Evolutionary conservation across 2,329 filamentous ascomycete genomes (phyloP).

Genomic region (Fusarium drepaniforme): DNA sequence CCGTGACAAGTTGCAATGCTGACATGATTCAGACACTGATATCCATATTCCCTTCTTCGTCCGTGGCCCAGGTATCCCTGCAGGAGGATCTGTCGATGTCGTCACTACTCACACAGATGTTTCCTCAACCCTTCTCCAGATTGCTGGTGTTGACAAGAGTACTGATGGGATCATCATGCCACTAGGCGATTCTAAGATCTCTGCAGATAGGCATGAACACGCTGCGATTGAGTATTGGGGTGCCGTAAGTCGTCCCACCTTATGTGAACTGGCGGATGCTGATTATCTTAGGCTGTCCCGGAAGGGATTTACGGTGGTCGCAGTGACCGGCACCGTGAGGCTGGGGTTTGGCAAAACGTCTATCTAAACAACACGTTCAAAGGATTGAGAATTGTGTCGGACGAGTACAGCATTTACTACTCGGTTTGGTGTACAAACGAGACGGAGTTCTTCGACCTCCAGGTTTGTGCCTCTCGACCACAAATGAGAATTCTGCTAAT

Average conservation of each 20-base stretch:
- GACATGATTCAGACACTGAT: constrained; percentile 55
- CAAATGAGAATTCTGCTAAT: too few species aligned
- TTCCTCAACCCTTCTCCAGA: constrained; percentile 63
- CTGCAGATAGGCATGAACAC: neutral
- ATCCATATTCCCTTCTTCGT: constrained; percentile 65
- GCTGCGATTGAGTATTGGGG: neutral
- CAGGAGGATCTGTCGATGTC: constrained; percentile 49
- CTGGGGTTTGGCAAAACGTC: neutral
- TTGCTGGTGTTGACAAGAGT: neutral
- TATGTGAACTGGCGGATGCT: neutral
- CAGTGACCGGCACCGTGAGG: neutral
- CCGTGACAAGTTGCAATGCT: neutral
- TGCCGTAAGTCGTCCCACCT: neutral
- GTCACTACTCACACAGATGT: constrained; percentile 67
- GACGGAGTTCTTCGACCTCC: neutral
- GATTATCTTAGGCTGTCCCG: neutral
- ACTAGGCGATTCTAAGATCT: rapidly evolving
- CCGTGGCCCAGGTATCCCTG: constrained; percentile 59
- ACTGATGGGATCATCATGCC: neutral
- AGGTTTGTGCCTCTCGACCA: neutral
- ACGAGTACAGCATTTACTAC: neutral
- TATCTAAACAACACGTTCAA: neutral
- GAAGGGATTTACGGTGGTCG: neutral
- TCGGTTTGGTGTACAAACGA: neutral
- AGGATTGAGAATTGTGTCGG: neutral